Percentiles rank a stretch among this genome's conserved stretches.
phyloP scores from a whole-genome alignment of 106 monocot genomes.

The Gastrodia elata region DNA sequence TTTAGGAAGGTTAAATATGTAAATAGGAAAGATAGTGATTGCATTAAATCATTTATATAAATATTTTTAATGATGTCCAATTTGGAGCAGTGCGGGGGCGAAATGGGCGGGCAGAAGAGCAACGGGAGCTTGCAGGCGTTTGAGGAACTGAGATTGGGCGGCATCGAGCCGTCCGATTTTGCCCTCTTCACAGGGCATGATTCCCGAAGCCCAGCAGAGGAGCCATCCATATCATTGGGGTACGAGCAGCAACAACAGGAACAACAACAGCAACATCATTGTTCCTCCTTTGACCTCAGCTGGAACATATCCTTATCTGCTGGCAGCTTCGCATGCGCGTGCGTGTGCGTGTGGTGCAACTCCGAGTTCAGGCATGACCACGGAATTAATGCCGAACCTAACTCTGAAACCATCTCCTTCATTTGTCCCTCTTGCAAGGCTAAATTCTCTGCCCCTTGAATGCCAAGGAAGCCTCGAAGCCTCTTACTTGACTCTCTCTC shows the following conservation, averaged over 20 bases:
- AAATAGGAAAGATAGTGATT: too few relatives aligned
- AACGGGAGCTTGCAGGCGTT: conserved; percentile 17
- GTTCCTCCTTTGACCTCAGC: conserved; percentile 24
- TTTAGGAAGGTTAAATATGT: too few relatives aligned
- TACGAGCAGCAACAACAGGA: conserved; percentile 16
- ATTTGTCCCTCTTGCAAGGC: conserved; percentile 68
- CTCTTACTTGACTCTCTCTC: too few relatives aligned
- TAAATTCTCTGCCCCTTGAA: conserved; percentile 31
- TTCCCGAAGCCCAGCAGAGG: conserved; percentile 9
- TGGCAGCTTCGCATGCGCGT: conserved; percentile 16
- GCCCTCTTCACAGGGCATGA: conserved; percentile 14
- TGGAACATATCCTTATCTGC: conserved; percentile 35
- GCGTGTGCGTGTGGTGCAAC: conserved; percentile 68
- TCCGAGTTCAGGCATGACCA: conserved; percentile 37
- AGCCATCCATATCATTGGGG: conserved; percentile 32
- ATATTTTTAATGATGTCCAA: too few relatives aligned
- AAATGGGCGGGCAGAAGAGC: conserved; percentile 19
- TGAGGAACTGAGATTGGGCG: conserved; percentile 20
- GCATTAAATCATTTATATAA: too few relatives aligned
- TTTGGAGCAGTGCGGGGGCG: conserved; percentile 19
- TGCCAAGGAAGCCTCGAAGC: too few relatives aligned
- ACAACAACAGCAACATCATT: conserved; percentile 7
- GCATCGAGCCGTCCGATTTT: conserved; percentile 20
- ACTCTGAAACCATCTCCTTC: conserved; percentile 43
- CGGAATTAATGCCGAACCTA: conserved; percentile 15